These are phyloP conservation scores for Azolla pinnata DNA, from an alignment of 75 land plant genomes.

Conservation along the genomic window DNA sequence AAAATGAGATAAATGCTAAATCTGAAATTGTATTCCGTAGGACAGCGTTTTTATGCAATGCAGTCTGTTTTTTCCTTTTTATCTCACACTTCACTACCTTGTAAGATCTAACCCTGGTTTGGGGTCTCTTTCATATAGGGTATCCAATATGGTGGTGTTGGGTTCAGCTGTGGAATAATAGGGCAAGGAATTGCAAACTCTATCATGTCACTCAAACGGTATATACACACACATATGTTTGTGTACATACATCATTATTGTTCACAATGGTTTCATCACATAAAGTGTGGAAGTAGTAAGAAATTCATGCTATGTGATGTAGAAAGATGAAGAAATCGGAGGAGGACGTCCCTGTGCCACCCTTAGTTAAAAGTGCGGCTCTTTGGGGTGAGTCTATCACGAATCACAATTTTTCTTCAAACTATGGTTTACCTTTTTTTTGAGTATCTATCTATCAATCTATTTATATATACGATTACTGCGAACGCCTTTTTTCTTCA, in stretches of 20 bases:
- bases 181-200: constrained; percentile 95
- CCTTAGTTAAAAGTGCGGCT: constrained; percentile 73
- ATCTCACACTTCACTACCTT: too few species aligned
- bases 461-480: too few species aligned
- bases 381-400: constrained; percentile 93
- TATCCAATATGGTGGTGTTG: constrained; percentile 64
- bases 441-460: too few species aligned
- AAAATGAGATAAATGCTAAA: not conserved
- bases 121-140: too few species aligned
- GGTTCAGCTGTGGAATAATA: constrained; percentile 77
- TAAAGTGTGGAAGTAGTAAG: not conserved
- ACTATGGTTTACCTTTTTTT: too few species aligned
- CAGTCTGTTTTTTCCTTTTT: too few species aligned
- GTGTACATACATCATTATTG: not conserved
- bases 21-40: too few species aligned
- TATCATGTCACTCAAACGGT: constrained; percentile 86
- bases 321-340: constrained; percentile 69
- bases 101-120: too few species aligned
- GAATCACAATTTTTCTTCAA: too few species aligned
- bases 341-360: constrained; percentile 82
- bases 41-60: not conserved
- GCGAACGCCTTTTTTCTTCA: too few species aligned
- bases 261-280: not conserved
- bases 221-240: not conserved
- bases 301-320: constrained; percentile 3